Base-by-base conservation (phyloP, 2,329 filamentous ascomycete genomes). In the Cladosporium halotolerans region DNA sequence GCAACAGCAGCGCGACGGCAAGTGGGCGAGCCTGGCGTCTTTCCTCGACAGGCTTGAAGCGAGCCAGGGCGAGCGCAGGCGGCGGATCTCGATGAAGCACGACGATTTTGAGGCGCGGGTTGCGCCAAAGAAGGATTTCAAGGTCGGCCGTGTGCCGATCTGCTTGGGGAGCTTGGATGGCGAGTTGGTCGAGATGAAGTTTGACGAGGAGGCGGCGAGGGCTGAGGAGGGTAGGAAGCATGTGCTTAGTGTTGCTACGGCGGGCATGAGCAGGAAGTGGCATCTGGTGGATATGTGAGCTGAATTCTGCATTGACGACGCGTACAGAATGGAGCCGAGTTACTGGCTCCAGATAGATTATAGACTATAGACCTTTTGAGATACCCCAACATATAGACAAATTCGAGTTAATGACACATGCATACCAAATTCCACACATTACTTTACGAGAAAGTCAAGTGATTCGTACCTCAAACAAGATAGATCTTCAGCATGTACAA, bases 151-250 rank as follows among this genome's bases (percentile, higher is more conserved):
- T 23, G 57, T 66, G 9, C 64, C 64, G n/a, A 48, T 63, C 9
- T 65, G 62, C 45, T 45, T 66, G 28, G 62, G 57, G 34, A 66
- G 63, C 2, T 38, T 66, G 36, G 55, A 58, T 18, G 61, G 62
- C 32, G 59, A 59, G 23, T 54, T 66, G 39, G 62, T 53, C n/a
- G 57, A 61, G 28, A 53, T 66, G 53, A 55, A 36, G 14, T 61
- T 65, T 46, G 56, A 54, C 2, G 16, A 34, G 18, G 47, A 58
- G 32, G 55, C 58, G 41, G 31, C 10, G 10, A 13, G 19, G 32
- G 38, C 28, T 4, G 31, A n/a, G 11, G 56, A 40, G 3, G 34
- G 49, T 33, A 39, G 46, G 32, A 33, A 58, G 46, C 9, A 60
- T 32, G 52, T 55, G 42, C 39, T 66, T 13, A 59, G 53, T 49